Conservation (phyloP, 805 yeast genomes). For the Myxozyma melibiosi region DNA sequence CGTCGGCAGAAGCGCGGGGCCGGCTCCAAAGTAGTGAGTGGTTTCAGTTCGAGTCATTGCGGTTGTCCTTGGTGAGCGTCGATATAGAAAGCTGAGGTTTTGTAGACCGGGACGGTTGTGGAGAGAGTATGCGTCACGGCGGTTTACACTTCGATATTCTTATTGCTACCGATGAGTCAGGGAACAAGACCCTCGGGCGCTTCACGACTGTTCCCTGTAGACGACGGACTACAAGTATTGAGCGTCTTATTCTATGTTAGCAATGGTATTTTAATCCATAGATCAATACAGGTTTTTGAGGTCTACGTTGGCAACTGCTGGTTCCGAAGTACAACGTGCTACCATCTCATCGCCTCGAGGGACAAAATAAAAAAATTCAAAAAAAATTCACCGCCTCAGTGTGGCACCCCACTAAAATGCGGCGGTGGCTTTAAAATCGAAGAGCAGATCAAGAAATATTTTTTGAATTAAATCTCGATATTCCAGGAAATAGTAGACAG, state of each 20-base stretch:
- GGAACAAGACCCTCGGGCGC: too few species aligned
- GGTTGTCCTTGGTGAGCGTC: not conserved
- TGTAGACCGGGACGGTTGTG: too few species aligned
- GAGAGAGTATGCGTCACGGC: too few species aligned
- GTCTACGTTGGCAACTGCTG: too few species aligned
- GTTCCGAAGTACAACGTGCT: too few species aligned
- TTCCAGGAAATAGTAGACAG: not conserved
- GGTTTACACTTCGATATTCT: too few species aligned
- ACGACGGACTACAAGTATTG: too few species aligned
- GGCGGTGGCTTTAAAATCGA: conserved; percentile 3
- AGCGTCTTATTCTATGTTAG: too few species aligned
- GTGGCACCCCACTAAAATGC: not conserved
- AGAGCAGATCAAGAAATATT: not conserved
- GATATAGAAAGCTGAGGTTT: not conserved
- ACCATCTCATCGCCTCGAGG: not conserved
- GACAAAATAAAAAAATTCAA: not conserved
- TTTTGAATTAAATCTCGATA: not conserved
- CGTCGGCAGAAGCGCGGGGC: conserved; percentile 92
- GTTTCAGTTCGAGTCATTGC: conserved; percentile 13
- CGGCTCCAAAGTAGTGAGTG: conserved; percentile 85
- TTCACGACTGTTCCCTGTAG: too few species aligned
- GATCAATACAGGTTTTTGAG: too few species aligned
- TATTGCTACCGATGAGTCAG: too few species aligned
- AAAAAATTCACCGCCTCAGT: not conserved
- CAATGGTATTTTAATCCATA: too few species aligned